A percentile compares a stretch with the other conserved stretches of the same genome.
These are phyloP conservation scores for Aechmea fasciata DNA, from an alignment of 176 grass and related monocot genomes.

Conservation along the genomic window DNA sequence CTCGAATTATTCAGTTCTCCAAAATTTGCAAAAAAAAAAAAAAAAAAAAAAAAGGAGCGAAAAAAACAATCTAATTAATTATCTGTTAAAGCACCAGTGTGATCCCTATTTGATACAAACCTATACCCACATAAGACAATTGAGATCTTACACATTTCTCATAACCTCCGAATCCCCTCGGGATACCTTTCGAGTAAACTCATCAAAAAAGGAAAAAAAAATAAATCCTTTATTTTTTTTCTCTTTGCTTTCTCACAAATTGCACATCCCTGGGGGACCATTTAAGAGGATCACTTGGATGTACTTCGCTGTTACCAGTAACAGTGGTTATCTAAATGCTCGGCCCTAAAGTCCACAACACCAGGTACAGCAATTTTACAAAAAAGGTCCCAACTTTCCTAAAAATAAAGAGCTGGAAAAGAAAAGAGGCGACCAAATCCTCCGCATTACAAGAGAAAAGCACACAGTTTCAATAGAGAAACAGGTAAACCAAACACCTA, in stretches of 20 bases:
- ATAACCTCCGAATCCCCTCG: neutral
- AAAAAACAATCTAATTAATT: neutral
- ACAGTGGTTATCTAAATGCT: neutral
- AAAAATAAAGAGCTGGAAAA: slow-evolving; percentile 1
- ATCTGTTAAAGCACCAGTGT: neutral
- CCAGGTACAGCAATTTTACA: neutral
- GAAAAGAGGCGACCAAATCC: neutral
- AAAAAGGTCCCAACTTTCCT: neutral
- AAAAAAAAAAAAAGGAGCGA: neutral
- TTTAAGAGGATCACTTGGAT: neutral
- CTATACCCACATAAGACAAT: neutral
- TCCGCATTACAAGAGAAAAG: neutral
- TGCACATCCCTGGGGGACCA: neutral
- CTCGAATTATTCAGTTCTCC: neutral
- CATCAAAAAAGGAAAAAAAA: neutral
- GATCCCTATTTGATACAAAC: neutral
- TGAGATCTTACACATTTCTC: slow-evolving; percentile 1
- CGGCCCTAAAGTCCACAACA: neutral
- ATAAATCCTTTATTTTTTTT: neutral
- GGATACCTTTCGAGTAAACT: too few relatives aligned
- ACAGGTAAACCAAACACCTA: neutral
- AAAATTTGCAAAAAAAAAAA: neutral
- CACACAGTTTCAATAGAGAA: neutral
- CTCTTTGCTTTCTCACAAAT: neutral
- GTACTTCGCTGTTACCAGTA: neutral